Percentiles rank a stretch among this genome's conserved stretches.
These are phyloP conservation scores for Speleostelium caveatum DNA, from an alignment of 78 protist genomes.

Conservation along the genomic window DNA sequence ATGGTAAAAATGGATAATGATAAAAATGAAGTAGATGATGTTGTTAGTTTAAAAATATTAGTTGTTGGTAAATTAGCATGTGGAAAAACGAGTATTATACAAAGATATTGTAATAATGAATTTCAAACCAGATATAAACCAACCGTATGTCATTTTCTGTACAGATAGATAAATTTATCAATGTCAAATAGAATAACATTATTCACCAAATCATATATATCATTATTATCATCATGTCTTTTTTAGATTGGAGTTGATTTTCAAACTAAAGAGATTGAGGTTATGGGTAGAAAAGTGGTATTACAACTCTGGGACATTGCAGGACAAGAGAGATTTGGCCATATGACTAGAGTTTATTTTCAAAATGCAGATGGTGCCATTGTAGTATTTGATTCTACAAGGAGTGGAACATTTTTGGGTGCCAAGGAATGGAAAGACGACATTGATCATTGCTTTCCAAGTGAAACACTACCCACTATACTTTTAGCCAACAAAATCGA, in stretches of 20 bases:
- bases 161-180: not conserved
- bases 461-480: conserved; percentile 31
- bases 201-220: not conserved
- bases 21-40: conserved; percentile 9
- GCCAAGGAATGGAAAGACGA: conserved; percentile 52
- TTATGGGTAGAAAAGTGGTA: conserved; percentile 4
- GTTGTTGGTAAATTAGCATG: conserved; percentile 75
- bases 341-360: conserved; percentile 74
- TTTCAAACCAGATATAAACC: conserved; percentile 58
- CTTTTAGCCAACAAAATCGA: conserved; percentile 50
- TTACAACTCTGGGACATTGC: conserved; percentile 61
- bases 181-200: no score
- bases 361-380: conserved; percentile 73
- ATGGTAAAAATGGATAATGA: conserved; percentile 12
- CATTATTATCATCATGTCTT: not conserved
- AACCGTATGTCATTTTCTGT: conserved; percentile 12
- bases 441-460: conserved; percentile 40
- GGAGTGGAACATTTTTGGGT: conserved; percentile 38
- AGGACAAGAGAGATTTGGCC: conserved; percentile 72
- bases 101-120: conserved; percentile 54
- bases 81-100: conserved; percentile 66
- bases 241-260: conserved; percentile 53
- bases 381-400: conserved; percentile 55
- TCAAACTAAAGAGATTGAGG: conserved; percentile 14
- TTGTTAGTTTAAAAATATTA: conserved; percentile 41